Base-by-base conservation (phyloP, 2,329 filamentous ascomycete genomes). In the Penicillium freii region DNA sequence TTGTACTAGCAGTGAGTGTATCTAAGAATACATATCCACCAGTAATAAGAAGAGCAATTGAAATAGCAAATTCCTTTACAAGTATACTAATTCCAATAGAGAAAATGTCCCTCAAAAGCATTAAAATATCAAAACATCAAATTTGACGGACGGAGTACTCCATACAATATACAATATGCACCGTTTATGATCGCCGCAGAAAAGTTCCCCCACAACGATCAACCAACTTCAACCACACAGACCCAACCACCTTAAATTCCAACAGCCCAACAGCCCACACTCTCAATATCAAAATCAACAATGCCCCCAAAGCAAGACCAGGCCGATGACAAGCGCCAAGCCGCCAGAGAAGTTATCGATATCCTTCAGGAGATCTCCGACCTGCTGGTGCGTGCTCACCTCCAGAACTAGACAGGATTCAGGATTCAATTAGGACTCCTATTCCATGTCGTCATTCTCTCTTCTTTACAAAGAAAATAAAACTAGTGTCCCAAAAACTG, bases 341-440 rank as follows among this genome's bases (percentile, higher is more conserved):
- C 78, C 21, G 79, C 79, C 44, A 74, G 77, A 44, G 79, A 81
- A 67, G 77, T 80, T 46, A 78, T 81, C 52, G 78, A 81, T 64
- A 80, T 81, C 54, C 75, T 81, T 53, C 75, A 80, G 57, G 79
- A 81, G 63, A 80, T 81, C 36, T 80, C 78, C 33, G 73, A 71
- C 9, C 69, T 81, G 29, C 70, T 81, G 46, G 79, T 80, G 68
- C 46, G 70, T 63, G 34, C 6, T 23, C n/a, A 51, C 57, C 57
- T 50, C n/a, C n/a, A 23, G 13, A 33, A 42, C 45, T 60, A 33
- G 53, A 43, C 45, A 7, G 17, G 34, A 23, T 47, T 47, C 45
- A n/a, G 23, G 23, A 25, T 17, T 17, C 33, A 29, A 11, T 11
- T 11, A 31, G 13, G 13, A 33, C 15, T 34, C 19, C 29, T 31